phyloP scores from a whole-genome alignment of 495 filamentous ascomycete genomes.

The Sordaria brevicollis region DNA sequence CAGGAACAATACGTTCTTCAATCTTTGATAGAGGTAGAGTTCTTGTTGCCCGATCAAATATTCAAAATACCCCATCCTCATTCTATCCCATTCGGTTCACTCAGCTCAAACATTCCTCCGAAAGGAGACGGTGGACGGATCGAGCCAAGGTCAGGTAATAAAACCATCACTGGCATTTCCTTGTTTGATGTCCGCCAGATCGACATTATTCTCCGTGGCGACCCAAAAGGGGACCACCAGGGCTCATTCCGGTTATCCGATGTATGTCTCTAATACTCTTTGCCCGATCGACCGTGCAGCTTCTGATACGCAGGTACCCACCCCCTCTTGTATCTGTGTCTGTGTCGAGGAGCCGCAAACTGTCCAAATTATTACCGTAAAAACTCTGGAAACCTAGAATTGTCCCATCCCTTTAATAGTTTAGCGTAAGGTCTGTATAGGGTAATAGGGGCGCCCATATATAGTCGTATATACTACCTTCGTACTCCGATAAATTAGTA shows the following conservation, averaged over 20 bases:
- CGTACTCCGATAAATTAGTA: no score
- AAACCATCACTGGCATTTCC: not conserved
- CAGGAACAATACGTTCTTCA: not conserved
- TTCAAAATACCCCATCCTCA: not conserved
- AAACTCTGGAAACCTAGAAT: no score
- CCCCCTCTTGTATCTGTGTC: not conserved
- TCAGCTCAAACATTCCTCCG: not conserved
- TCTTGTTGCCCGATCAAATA: not conserved
- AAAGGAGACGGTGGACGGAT: not conserved
- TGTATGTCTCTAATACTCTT: not conserved
- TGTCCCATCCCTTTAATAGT: no score
- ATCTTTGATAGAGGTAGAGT: no score
- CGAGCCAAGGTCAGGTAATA: not conserved
- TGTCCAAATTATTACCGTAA: not conserved
- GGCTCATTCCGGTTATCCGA: not conserved
- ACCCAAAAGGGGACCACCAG: not conserved
- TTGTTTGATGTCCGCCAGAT: not conserved
- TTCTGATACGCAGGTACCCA: not conserved
- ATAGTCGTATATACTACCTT: no score
- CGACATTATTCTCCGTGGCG: not conserved
- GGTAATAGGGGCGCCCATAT: no score
- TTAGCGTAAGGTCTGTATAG: no score
- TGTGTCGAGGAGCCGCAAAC: not conserved
- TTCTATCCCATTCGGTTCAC: not conserved
- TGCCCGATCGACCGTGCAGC: not conserved